Percentiles rank a stretch among this genome's conserved stretches.
Evolutionary conservation across 306 rosid genomes (phyloP).

Genomic region (Begonia loranthoides): DNA sequence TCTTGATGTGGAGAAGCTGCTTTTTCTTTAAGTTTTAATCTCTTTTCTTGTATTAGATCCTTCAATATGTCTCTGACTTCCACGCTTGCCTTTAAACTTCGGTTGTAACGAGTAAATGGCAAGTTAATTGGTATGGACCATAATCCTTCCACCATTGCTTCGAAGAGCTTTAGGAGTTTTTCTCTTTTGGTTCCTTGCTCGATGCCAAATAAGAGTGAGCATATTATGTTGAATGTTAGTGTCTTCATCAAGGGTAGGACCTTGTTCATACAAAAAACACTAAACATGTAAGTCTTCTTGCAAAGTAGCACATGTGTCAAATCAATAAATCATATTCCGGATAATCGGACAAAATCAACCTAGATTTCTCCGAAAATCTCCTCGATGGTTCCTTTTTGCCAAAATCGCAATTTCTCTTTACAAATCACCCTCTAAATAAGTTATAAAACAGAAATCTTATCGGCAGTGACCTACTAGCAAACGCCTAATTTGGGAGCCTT

Average conservation of each 20-base stretch:
- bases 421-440: no score
- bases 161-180: conserved; percentile 22
- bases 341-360: no score
- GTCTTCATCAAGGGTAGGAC: conserved; percentile 61
- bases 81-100: conserved; percentile 50
- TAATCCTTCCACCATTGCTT: conserved; percentile 36
- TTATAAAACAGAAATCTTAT: no score
- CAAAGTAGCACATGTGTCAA: background rate
- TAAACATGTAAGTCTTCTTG: no score
- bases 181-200: conserved; percentile 50
- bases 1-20: conserved; percentile 34
- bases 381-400: no score
- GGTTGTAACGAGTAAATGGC: conserved; percentile 55
- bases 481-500: no score
- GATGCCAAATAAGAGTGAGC: conserved; percentile 52
- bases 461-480: no score
- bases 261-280: conserved; percentile 9
- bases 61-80: conserved; percentile 30
- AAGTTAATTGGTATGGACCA: conserved; percentile 58
- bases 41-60: conserved; percentile 32
- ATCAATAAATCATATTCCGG: no score
- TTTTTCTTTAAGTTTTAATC: conserved; percentile 20
- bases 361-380: no score
- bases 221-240: conserved; percentile 62
- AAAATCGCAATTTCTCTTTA: no score